Percentiles rank a stretch among this genome's conserved stretches.
phyloP scores from a whole-genome alignment of 306 rosid species.

The Pterocarpus macrocarpus region DNA sequence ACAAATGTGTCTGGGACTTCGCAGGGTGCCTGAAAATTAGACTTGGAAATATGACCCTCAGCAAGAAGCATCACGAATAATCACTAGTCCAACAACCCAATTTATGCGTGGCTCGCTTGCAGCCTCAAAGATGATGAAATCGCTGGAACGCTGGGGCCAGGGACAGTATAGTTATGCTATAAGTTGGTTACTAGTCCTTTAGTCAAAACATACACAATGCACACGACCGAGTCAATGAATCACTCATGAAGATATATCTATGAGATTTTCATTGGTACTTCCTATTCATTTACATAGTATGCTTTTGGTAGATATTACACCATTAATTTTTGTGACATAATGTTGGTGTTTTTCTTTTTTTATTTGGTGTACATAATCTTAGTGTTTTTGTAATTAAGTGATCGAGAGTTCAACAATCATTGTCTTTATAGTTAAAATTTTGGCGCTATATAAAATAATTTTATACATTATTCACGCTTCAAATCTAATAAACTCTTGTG shows the following conservation, averaged over 20 bases:
- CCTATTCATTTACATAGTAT: too few species aligned
- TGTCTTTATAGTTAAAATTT: too few species aligned
- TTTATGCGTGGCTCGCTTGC: constrained; percentile 23
- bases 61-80: not conserved
- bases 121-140: not conserved
- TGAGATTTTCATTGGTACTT: not conserved
- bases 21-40: constrained; percentile 1
- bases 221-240: not conserved
- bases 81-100: not conserved
- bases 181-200: not conserved
- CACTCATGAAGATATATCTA: not conserved
- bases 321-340: too few species aligned
- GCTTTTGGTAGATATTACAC: too few species aligned
- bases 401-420: too few species aligned
- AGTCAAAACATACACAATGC: not conserved
- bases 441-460: too few species aligned
- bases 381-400: too few species aligned
- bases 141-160: too few species aligned
- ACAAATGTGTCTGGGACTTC: not conserved
- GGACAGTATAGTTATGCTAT: not conserved
- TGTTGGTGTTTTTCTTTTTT: too few species aligned
- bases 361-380: too few species aligned
- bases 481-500: too few species aligned
- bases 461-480: too few species aligned
- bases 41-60: not conserved